Percentiles rank a stretch among this genome's conserved stretches.
These are phyloP conservation scores for Anisodus tanguticus DNA, from an alignment of 257 asterid species.

Conservation along the genomic window DNA sequence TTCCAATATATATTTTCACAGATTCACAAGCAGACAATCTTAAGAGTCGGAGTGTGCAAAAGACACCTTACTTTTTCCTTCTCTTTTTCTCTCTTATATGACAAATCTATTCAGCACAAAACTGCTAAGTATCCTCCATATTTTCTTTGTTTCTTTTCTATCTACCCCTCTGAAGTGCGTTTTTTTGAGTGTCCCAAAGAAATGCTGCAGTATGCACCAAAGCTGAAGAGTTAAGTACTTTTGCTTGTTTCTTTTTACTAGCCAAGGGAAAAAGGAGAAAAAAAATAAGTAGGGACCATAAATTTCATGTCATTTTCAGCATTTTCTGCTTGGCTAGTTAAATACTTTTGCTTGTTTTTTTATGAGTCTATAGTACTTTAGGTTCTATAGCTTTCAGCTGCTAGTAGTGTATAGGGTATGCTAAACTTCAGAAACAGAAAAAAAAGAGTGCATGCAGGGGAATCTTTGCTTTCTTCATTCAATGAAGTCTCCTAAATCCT, in stretches of 20 bases:
- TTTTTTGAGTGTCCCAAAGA: constrained; percentile 86
- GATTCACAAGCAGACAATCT: constrained; percentile 63
- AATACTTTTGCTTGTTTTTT: constrained; percentile 43
- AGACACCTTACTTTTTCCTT: constrained; percentile 60
- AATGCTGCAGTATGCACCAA: constrained; percentile 56
- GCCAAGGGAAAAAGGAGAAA: constrained; percentile 41
- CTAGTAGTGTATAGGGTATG: constrained; percentile 47
- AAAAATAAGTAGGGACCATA: constrained; percentile 50
- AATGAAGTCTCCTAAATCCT: constrained; percentile 4
- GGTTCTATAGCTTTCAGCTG: constrained; percentile 70
- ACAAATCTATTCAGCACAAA: constrained; percentile 51
- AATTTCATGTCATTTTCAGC: constrained; percentile 49
- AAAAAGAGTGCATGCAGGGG: constrained; percentile 42
- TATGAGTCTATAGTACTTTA: constrained; percentile 47
- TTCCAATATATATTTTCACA: constrained; percentile 45
- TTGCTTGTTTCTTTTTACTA: constrained; percentile 50
- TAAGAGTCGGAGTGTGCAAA: constrained; percentile 63
- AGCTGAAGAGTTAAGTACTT: constrained; percentile 58
- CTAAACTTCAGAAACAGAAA: constrained; percentile 41
- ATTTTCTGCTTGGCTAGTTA: constrained; percentile 49
- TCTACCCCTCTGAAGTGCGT: constrained; percentile 47
- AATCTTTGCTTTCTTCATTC: constrained; percentile 61
- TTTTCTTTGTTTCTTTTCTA: constrained; percentile 34
- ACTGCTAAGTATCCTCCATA: constrained; percentile 16
- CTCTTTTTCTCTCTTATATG: constrained; percentile 43